Evolutionary conservation across 805 yeast genomes (phyloP).

Genomic region (Candida lessepsii): DNA sequence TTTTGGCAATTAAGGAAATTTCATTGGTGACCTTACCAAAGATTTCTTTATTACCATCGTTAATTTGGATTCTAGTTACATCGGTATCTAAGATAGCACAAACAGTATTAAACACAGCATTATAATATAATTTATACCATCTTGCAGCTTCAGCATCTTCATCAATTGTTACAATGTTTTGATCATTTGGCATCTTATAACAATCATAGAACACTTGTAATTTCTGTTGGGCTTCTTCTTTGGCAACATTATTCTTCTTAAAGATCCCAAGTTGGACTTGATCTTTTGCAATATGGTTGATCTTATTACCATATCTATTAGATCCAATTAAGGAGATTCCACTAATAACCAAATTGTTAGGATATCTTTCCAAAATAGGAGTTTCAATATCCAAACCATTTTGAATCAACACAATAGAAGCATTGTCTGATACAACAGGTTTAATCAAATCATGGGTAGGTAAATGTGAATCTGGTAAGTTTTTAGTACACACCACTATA

Average conservation of each 20-base stretch:
- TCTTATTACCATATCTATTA: conserved; percentile 24
- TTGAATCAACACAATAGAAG: conserved; percentile 37
- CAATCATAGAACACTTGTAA: conserved; percentile 25
- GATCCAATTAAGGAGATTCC: conserved; percentile 39
- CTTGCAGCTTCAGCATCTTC: conserved; percentile 30
- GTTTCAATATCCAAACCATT: conserved; percentile 40
- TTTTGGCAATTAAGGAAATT: conserved; percentile 60
- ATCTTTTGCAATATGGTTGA: conserved; percentile 23
- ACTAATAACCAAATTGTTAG: conserved; percentile 32
- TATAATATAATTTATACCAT: conserved; percentile 41
- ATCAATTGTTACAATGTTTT: conserved; percentile 23
- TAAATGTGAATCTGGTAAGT: conserved; percentile 33
- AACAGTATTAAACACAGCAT: conserved; percentile 34
- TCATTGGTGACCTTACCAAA: conserved; percentile 66
- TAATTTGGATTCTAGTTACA: conserved; percentile 35
- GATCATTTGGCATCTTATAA: conserved; percentile 25
- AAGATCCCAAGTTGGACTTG: conserved; percentile 24
- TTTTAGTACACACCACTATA: conserved; percentile 39
- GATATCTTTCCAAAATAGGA: conserved; percentile 31
- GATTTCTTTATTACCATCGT: conserved; percentile 27
- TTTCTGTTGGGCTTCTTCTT: conserved; percentile 13
- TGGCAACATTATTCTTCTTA: conserved; percentile 14
- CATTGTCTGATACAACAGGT: conserved; percentile 28
- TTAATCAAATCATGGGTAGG: conserved; percentile 44
- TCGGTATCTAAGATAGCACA: conserved; percentile 35